A percentile compares a stretch with the other conserved stretches of the same genome.
These are phyloP conservation scores for Theobroma grandiflorum DNA, from an alignment of 441 rosid species.

Conservation along the genomic window DNA sequence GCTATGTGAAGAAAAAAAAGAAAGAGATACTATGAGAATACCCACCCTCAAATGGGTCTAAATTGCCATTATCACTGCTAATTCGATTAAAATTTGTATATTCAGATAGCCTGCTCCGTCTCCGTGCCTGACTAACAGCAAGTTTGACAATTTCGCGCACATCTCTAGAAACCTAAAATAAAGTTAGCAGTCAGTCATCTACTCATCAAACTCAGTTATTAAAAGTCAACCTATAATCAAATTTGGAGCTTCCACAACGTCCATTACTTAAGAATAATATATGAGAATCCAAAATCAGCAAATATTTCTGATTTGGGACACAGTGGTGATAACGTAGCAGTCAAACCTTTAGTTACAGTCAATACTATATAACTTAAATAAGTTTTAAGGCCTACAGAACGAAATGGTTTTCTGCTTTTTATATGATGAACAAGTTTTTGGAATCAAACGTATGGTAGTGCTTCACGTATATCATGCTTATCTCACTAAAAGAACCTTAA, in stretches of 20 bases:
- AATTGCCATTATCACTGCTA: constrained; percentile 56
- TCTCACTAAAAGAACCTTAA: background rate
- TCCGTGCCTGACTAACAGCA: constrained; percentile 81
- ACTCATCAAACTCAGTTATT: constrained; percentile 1
- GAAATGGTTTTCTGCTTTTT: background rate
- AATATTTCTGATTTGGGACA: background rate
- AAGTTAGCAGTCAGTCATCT: constrained; percentile 27
- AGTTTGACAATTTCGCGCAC: constrained; percentile 87
- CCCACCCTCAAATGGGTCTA: constrained; percentile 86
- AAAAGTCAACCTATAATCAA: background rate
- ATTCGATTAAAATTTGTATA: constrained; percentile 76
- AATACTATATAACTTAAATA: background rate
- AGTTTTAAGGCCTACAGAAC: background rate
- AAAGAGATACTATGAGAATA: constrained; percentile 24
- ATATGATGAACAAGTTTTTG: background rate
- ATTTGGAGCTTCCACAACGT: background rate
- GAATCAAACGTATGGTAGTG: background rate
- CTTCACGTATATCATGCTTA: background rate
- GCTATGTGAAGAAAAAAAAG: background rate
- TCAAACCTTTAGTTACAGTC: background rate
- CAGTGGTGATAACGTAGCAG: constrained; percentile 4
- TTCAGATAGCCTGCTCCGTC: constrained; percentile 66
- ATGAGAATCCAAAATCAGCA: constrained; percentile 16
- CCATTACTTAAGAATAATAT: background rate
- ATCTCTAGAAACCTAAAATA: constrained; percentile 74